Evolutionary conservation across 495 filamentous ascomycete species (phyloP).

Genomic region (Eremomyces bilateralis): DNA sequence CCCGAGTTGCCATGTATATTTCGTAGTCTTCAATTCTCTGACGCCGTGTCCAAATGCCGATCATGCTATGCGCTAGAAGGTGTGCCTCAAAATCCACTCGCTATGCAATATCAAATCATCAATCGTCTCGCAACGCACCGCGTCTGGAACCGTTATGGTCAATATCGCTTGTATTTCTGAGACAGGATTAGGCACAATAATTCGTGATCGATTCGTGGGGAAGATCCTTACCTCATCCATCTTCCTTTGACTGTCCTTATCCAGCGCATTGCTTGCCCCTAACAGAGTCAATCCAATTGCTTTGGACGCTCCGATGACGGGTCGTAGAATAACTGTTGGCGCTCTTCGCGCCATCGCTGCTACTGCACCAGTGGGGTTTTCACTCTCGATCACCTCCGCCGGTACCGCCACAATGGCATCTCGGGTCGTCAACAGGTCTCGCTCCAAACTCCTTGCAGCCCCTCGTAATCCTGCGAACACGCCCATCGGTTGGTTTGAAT

Average conservation of each 20-base stretch:
- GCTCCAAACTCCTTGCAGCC: slow-evolving; percentile 59
- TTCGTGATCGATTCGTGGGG: no score
- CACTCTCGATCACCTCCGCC: slow-evolving; percentile 71
- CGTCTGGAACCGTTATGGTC: no score
- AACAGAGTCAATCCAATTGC: slow-evolving; percentile 75
- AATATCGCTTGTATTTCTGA: slow-evolving; percentile 7
- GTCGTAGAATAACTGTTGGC: slow-evolving; percentile 76
- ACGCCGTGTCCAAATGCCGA: no score
- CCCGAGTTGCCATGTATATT: no score
- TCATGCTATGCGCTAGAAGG: no score
- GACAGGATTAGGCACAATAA: no score
- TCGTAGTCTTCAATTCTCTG: no score
- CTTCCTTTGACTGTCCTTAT: slow-evolving; percentile 58
- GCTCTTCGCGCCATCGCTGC: slow-evolving; percentile 59
- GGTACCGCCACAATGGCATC: slow-evolving; percentile 93
- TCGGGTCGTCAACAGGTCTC: slow-evolving; percentile 61
- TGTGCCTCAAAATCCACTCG: no score
- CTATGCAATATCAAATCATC: no score
- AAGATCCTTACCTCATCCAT: slow-evolving; percentile 83
- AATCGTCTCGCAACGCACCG: no score
- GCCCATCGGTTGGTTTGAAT: slow-evolving; percentile 80
- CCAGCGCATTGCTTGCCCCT: slow-evolving; percentile 83
- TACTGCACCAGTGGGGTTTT: slow-evolving; percentile 60
- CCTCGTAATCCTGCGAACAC: slow-evolving; percentile 68
- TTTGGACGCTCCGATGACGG: slow-evolving; percentile 74